Evolutionary conservation across 345 rosid genomes (phyloP), one percentile per base, ranked within the genome.

Genomic region (Eucalyptus globulus): DNA sequence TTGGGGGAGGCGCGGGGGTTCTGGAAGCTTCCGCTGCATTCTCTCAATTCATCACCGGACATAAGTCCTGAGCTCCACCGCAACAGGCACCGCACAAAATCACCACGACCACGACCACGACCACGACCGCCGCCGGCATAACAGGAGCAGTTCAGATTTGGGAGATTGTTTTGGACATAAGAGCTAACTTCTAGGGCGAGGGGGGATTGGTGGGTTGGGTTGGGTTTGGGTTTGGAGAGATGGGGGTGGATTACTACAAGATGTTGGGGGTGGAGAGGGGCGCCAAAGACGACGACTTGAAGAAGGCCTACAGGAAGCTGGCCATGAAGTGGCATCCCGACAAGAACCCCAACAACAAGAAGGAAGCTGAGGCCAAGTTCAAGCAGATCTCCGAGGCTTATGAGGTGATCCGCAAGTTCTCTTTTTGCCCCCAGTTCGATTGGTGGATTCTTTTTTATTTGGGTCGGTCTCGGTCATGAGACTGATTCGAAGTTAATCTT

Each of bases 281-380:
- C 88, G 95, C 96, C 6, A 95, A 87, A 16, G 97, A 96, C 85
- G 99, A 95, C 4, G 99, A 97, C 80, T 89, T 96, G 88, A 97
- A 95, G 97, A 97, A 96, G 92, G 94, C 98, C 67, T 97, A 97
- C 89, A 91, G 98, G 80, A 97, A 94, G 91, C 98, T 96, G 45
- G 99, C 99, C 62, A 95, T 96, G 97, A 96, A 95, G 86, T 96
- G 99, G 98, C 99, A 97, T 88, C 99, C 98, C 80, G 99, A 97
- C 91, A 97, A 97, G 94, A 97, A 97, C 92, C 99, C 98, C 16
- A 95, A 89, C 80, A 96, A 94, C 89, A 96, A 96, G 88, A 96
- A 95, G 31, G 95, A 93, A 14, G 99, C 99, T 49, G 99, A 97
- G 91, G 94, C 97, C 9, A 96, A 95, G 89, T 97, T 97, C 97